phyloP scores from a whole-genome alignment of 441 rosid genomes.

The Sinapis alba region DNA sequence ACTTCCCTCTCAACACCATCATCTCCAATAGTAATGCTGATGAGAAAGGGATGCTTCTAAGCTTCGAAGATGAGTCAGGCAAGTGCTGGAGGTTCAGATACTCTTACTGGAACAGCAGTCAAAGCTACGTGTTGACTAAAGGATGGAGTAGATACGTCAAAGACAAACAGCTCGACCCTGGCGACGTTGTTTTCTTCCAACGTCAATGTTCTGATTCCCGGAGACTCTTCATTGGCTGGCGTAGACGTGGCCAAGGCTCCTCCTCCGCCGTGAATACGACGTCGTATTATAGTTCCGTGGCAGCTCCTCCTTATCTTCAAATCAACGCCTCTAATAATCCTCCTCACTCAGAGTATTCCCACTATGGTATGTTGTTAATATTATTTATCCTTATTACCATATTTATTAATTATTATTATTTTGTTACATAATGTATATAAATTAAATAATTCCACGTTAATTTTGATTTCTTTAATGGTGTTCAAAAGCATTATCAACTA shows the following conservation, averaged over 20 bases:
- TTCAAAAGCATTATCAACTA: neutral
- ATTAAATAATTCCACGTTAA: neutral
- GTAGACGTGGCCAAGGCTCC: slow-evolving; percentile 48
- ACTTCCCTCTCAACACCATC: slow-evolving; percentile 59
- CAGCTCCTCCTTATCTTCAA: slow-evolving; percentile 32
- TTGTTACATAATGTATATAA: neutral
- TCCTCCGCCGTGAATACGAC: neutral
- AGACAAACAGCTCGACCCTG: slow-evolving; percentile 85
- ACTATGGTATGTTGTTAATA: slow-evolving; percentile 50
- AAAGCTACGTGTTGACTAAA: slow-evolving; percentile 89
- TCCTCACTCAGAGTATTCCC: slow-evolving; percentile 52
- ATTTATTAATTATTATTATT: neutral
- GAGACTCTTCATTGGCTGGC: slow-evolving; percentile 74
- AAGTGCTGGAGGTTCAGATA: slow-evolving; percentile 82
- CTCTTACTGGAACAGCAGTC: slow-evolving; percentile 95
- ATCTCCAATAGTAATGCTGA: slow-evolving; percentile 57
- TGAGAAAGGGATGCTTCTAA: slow-evolving; percentile 67
- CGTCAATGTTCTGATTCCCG: slow-evolving; percentile 60
- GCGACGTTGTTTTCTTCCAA: slow-evolving; percentile 72
- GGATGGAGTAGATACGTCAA: slow-evolving; percentile 94
- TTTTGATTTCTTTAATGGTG: neutral
- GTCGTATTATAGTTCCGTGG: neutral
- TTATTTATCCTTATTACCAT: neutral
- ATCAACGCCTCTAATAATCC: slow-evolving; percentile 32
- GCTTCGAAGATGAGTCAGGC: slow-evolving; percentile 86